Base-by-base conservation (phyloP, 306 rosid species). In the Malus asiatica region DNA sequence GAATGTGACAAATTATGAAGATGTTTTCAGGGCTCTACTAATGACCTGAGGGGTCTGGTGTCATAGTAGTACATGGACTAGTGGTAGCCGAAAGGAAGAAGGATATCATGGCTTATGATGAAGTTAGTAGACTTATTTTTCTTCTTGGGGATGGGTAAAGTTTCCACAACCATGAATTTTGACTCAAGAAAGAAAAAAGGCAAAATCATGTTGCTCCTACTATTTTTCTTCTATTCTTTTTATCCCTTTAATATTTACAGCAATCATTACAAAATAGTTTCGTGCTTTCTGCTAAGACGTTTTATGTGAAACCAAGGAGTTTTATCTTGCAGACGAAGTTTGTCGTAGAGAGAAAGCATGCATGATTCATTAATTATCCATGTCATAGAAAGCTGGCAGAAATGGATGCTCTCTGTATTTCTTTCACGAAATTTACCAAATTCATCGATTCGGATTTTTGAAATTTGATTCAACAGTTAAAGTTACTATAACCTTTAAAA, bases 71-170 rank as follows among this genome's bases (percentile, higher is more conserved):
- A 71, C 79, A 77, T 55, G 74, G 68, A 61, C 58, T 81, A 83
- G 87, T 86, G 89, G 85, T 68, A 73, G 84, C 86, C 90, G 88
- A 87, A 87, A 84, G 88, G 78, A 75, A 70, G 71, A 52, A 22
- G 42, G 67, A 53, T 45, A 78, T 83, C 75, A 83, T 63, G 71
- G 40, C 66, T 44, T 73, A 86, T 86, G 79, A 86, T 86, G 77
- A 71, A 52, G 85, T 79, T 80, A 71, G 75, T 71, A 77, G 76
- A 78, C 66, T 64, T 77, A 62, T 66, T 80, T 73, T 72, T 3
- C 11, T 77, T 77, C 68, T 82, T 76, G 86, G 80, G 66, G 75
- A 74, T 82, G 76, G 79, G 76, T 73, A 85, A 82, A 73, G 73
- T 77, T 70, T 57, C 71, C 68, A 19, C 65, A 29, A 29, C 40